Conservation (phyloP, 148 eudicot species). For the Hydrangea macrophylla region DNA sequence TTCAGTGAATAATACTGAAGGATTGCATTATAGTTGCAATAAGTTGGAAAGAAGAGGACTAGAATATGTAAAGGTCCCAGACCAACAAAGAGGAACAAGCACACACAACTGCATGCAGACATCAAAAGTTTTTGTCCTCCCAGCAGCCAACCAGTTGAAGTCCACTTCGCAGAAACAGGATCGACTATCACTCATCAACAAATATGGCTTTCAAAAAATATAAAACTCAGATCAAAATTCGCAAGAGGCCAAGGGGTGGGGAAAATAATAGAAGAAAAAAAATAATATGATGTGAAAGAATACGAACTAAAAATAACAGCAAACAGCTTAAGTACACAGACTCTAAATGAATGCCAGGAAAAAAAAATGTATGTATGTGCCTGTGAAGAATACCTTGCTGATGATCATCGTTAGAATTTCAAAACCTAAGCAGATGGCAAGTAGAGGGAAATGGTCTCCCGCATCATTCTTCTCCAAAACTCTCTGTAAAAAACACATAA, state of each 20-base stretch:
- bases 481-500: constrained; percentile 44
- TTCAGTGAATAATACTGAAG: background rate
- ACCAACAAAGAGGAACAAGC: background rate
- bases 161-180: background rate
- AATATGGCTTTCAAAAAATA: background rate
- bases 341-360: background rate
- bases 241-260: background rate
- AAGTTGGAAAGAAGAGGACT: background rate
- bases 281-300: background rate
- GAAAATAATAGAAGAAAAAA: background rate
- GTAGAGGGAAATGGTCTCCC: constrained; percentile 81
- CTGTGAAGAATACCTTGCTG: constrained; percentile 53
- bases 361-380: background rate
- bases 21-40: background rate
- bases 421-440: constrained; percentile 91
- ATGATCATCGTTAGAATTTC: constrained; percentile 88
- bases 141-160: background rate
- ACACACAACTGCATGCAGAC: background rate
- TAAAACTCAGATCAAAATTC: background rate
- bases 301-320: background rate
- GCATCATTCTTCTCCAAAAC: constrained; percentile 80
- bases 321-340: background rate
- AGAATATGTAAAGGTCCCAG: background rate
- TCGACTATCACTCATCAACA: background rate
- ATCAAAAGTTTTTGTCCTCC: background rate